Base-by-base conservation (phyloP, 305 asterid species). In the Solanum hybrid region DNA sequence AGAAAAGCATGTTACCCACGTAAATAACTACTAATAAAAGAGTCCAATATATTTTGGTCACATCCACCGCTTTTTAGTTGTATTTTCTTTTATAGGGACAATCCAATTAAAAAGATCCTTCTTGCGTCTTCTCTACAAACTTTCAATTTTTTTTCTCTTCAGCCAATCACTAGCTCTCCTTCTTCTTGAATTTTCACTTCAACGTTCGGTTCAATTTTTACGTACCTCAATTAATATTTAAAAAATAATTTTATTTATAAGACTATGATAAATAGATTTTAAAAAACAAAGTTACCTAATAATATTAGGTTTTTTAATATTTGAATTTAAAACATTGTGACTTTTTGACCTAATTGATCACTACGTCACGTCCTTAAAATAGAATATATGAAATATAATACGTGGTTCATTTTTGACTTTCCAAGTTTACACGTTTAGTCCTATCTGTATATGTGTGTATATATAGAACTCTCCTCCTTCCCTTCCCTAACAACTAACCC, bases 351-450 rank as follows among this genome's bases (percentile, higher is more conserved):
- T 0, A 22, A 67, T 67, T 67, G 29, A 67, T n/a, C 28, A 4
- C 6, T 67, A 9, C 3, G 12, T 67, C 16, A 67, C 74, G 1
- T 1, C 13, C 6, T 61, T 7, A 8, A 0, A 8, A 8, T 61
- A 61, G 1, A 24, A 80, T 82, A 82, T 5, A 51, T 40, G 16
- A 40, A 81, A 81, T 14, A 14, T 69, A 82, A 40, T 42, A 83
- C 76, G 88, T 85, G 88, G 88, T 57, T 85, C 88, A 33, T 85
- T 85, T 85, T 85, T 85, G 88, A 85, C 77, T 57, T 29, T 20
- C 77, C 75, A 6, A 85, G 46, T 11, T 22, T 85, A 74, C 88
- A 85, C 46, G 51, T 85, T 57, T 33, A 57, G 34, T 85, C 88
- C 77, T 57, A 85, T 85, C 73, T 42, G 10, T 42, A 16, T 11